Conservation (phyloP, 179 eudicot genomes). For the Beta corolliflora region DNA sequence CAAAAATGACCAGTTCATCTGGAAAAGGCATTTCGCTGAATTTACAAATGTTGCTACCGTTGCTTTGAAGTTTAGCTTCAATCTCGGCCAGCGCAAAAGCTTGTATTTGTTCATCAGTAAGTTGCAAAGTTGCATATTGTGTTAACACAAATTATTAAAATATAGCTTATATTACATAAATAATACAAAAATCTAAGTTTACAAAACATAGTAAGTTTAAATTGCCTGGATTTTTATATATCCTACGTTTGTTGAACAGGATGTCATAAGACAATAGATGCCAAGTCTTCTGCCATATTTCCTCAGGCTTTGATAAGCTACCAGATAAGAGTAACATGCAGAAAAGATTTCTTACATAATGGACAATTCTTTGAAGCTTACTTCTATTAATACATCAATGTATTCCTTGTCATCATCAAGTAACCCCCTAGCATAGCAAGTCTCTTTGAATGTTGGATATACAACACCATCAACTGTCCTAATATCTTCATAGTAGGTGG, state of each 20-base stretch:
- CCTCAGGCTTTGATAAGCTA: constrained; percentile 9
- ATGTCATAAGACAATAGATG: not conserved
- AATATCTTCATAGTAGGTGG: constrained; percentile 4
- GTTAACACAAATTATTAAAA: no score
- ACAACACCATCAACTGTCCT: not conserved
- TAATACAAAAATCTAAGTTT: no score
- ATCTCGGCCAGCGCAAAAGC: no score
- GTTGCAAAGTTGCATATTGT: no score
- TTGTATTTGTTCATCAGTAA: not conserved
- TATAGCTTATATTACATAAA: no score
- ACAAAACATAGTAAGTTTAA: no score
- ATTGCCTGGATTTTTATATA: no score
- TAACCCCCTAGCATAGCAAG: constrained; percentile 18
- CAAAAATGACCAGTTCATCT: no score
- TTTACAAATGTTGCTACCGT: no score
- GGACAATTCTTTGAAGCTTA: not conserved
- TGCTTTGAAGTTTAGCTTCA: no score
- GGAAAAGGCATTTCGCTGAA: no score
- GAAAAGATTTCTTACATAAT: not conserved
- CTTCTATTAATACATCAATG: constrained; percentile 19
- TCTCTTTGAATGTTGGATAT: constrained; percentile 3
- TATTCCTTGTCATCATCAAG: constrained; percentile 26
- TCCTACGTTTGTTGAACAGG: not conserved
- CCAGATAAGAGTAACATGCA: not conserved
- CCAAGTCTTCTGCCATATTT: constrained; percentile 2